Base-by-base conservation (phyloP, 2,329 filamentous ascomycete genomes). In the Rhexocercosporidium sp. region DNA sequence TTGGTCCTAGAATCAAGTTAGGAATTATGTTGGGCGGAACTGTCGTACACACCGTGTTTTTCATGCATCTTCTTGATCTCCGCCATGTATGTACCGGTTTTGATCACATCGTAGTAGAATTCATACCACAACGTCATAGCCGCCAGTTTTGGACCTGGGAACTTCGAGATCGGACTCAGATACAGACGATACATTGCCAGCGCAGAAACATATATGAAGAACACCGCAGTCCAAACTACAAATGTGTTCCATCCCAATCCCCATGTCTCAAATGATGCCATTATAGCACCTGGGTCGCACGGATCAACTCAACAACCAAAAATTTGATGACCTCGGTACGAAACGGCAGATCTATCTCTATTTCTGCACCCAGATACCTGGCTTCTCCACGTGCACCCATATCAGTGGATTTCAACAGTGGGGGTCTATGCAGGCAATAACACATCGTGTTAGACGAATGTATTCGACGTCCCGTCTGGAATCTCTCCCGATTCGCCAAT, bases 21-120 rank as follows among this genome's bases (percentile, higher is more conserved):
- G n/a, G n/a, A n/a, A n/a, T n/a, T n/a, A n/a, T n/a, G n/a, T n/a
- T n/a, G n/a, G n/a, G 53, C 53, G 37, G n/a, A 11, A 37, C 27
- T 56, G 53, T n/a, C n/a, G 54, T 25, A 57, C 54, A 12, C 16
- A 57, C 54, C 76, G 65, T 83, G 83, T 70, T 74, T 69, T 60
- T 80, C 72, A 70, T 84, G 82, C 73, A 84, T 71, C 59, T 80
- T 75, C 51, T 77, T 73, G 34, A 84, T 81, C 65, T 82, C 78
- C 71, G 78, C 81, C 16, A 75, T 81, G 66, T 82, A 83, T 70
- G 80, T 75, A 1, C 81, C 82, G 7, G 78, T 77, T 6, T 78
- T 73, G 53, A 81, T 64, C 18, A 82, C 74, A 66, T 84, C 81
- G 67, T 82, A 82, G 71, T 82, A 84, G 12, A 69, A 59, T 39